Evolutionary conservation across 441 rosid genomes (phyloP), one percentile per base, ranked within the genome.

Genomic region (Adansonia madagascariensis): DNA sequence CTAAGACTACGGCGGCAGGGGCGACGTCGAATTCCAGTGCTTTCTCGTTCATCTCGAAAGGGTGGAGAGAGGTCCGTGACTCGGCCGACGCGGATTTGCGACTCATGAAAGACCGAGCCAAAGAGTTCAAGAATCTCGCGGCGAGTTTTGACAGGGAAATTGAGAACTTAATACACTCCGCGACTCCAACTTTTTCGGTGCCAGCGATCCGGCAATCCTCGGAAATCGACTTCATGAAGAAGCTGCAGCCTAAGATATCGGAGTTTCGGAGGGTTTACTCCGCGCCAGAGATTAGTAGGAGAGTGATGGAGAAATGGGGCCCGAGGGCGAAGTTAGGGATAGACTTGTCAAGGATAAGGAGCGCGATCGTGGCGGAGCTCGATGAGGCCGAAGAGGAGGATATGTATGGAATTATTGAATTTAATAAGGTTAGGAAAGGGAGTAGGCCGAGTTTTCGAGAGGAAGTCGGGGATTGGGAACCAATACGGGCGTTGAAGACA

Each of bases 21-120:
- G 65, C 83, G 52, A 22, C 84, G 35, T 86, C 92, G 60, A 53
- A 86, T 22, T 81, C 95, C 74, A 86, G 73, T 72, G 90, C 98
- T 62, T 89, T 95, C 75, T 91, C 97, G 17, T 88, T 93, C 71
- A 76, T 95, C 2, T 91, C 98, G 11, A 92, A 82, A 82, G 94
- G 99, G 39, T 95, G 95, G 98, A 85, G 92, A 39, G 98, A 92
- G 81, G 99, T 95, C 43, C 87, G 91, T 0, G 90, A 94, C 81
- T 95, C 98, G 20, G 94, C 98, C 0, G 98, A 89, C 79, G 99
- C 97, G 74, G 98, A 95, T 83, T 82, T 95, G 77, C 97, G 88
- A 80, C 80, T 94, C 82, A 91, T 95, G 88, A 80, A 87, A 22
- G 85, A 91, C 75, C 88, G 99, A 64, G 98, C 98, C 61, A 92